A percentile compares a stretch with the other conserved stretches of the same genome.
Conservation (phyloP, 1,284 basidiomycete species). For the Fistulinella cinereoalba region DNA sequence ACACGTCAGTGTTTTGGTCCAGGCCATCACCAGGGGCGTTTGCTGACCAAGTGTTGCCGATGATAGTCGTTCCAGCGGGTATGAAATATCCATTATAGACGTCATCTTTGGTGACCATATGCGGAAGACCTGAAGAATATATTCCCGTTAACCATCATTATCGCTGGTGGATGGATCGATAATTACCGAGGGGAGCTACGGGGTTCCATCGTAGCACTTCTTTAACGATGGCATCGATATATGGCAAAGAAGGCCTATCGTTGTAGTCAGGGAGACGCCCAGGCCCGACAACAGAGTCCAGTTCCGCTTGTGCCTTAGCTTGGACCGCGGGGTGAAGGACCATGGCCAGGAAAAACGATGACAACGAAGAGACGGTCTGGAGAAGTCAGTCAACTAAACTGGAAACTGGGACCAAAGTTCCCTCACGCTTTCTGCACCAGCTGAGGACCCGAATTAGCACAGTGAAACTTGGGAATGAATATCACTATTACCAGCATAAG, state of each 20-base stretch:
- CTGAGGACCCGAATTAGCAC: conserved; percentile 17
- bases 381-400: conserved; percentile 11
- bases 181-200: conserved; percentile 45
- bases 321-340: conserved; percentile 47
- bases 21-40: not conserved
- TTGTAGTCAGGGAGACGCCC: conserved; percentile 45
- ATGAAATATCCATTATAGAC: conserved; percentile 40
- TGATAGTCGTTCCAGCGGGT: conserved; percentile 38
- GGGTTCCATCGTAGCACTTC: conserved; percentile 55
- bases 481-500: conserved; percentile 29
- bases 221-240: conserved; percentile 45
- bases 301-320: conserved; percentile 44
- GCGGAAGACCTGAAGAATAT: conserved; percentile 41
- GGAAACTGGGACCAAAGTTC: not conserved
- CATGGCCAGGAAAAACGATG: conserved; percentile 50
- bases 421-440: conserved; percentile 33
- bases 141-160: conserved; percentile 10
- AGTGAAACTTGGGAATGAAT: not conserved
- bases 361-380: conserved; percentile 44
- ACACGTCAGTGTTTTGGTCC: conserved; percentile 4
- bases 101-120: conserved; percentile 43
- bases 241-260: conserved; percentile 44
- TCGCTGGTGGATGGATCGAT: conserved; percentile 12
- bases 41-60: conserved; percentile 41
- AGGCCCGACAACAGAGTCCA: conserved; percentile 42